A percentile compares a stretch with the other conserved stretches of the same genome.
Conservation (phyloP, 2,329 filamentous ascomycete species). For the Aspergillus transmontanensis region DNA sequence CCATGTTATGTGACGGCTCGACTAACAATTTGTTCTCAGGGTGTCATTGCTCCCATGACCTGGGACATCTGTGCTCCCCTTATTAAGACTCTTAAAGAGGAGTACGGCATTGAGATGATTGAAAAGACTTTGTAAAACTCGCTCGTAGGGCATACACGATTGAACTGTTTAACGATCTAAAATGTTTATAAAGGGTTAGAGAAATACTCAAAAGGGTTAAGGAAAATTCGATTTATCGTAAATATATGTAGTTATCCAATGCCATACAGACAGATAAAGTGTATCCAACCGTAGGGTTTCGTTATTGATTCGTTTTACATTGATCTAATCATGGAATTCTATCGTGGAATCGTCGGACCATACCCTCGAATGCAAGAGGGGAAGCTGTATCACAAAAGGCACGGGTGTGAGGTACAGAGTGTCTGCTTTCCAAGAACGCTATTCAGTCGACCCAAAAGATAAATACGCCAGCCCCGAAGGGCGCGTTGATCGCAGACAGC, state of each 20-base stretch:
- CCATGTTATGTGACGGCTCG: not conserved
- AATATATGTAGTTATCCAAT: not conserved
- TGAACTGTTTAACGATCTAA: not conserved
- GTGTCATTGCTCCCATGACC: slow-evolving; percentile 76
- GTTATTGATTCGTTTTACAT: slow-evolving; percentile 19
- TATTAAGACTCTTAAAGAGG: slow-evolving; percentile 75
- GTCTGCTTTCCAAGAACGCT: slow-evolving; percentile 11
- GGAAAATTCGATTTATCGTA: not conserved
- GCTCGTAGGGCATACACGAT: not conserved
- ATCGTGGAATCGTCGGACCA: slow-evolving; percentile 27
- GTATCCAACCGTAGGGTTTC: not conserved
- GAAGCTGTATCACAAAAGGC: slow-evolving; percentile 11
- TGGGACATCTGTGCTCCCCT: slow-evolving; percentile 71
- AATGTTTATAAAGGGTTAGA: slow-evolving; percentile 1
- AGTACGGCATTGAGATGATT: slow-evolving; percentile 72
- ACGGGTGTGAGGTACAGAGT: slow-evolving; percentile 3
- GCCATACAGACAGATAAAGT: not conserved
- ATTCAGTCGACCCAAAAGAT: slow-evolving; percentile 8
- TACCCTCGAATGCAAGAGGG: slow-evolving; percentile 15
- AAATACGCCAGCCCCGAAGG: slow-evolving; percentile 17
- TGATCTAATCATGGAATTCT: slow-evolving; percentile 22
- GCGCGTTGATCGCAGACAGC: slow-evolving; percentile 22
- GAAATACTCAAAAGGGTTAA: not conserved
- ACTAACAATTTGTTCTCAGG: slow-evolving; percentile 37
- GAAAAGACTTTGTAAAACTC: slow-evolving; percentile 61